Base-by-base conservation (phyloP, 179 eudicot genomes). In the Drosera spatulata region DNA sequence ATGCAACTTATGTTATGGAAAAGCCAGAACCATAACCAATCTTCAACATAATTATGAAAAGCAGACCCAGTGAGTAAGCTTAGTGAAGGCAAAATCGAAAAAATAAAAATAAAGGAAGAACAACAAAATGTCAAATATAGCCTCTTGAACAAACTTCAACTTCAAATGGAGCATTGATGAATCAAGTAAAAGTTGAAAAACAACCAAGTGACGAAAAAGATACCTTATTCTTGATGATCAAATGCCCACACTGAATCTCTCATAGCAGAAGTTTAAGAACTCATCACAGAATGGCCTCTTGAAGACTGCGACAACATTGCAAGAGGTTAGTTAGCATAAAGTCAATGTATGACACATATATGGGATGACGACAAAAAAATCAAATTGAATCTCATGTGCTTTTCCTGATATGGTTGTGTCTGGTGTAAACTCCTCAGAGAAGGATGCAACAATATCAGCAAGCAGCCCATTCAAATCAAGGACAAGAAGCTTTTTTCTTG, bases 391-490 rank as follows among this genome's bases (percentile, higher is more conserved):
- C 52, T 69, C 61, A 85, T 89, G 85, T 76, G 80, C 82, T 81
- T 83, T 85, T 66, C 61, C 53, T 10, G 80, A 71, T 53, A 86
- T 65, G 14, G 15, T 66, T 56, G 63, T 58, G 64, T 85, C 80
- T 38, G 88, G 81, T 56, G 54, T 66, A 55, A 41, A 75, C 38
- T 60, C 62, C 43, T 55, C 61, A 57, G 69, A 61, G 44, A 61
- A 74, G 40, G 55, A 33, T 0, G 66, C 38, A 63, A 75, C 78
- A 69, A 88, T 73, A 67, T 88, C 86, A 45, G 73, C 88, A 72
- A 88, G 79, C 43, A 88, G 39, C 44, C 96, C 96, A 77, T 88
- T 88, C 58, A 88, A 69, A 72, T 88, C 96, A 54, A 88, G 88
- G 46, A 88, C 83, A 54, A 88, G 84, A 77, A 88, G 96, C 74